Evolutionary conservation across 2,329 filamentous ascomycete genomes (phyloP).

Genomic region (Fusarium coicis): DNA sequence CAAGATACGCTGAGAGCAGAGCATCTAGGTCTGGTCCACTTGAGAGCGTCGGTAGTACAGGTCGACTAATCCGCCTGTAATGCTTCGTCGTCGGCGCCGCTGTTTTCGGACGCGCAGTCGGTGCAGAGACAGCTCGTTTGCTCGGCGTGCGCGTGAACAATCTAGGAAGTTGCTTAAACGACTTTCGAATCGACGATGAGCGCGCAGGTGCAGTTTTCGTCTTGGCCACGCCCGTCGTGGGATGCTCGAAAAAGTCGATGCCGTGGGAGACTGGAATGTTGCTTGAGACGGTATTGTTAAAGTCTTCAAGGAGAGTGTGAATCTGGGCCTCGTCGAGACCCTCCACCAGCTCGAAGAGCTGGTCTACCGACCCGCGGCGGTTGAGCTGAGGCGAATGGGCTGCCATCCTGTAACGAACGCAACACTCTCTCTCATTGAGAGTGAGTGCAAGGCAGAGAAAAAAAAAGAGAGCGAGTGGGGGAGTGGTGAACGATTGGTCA

Average conservation of each 20-base stretch:
- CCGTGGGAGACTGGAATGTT: conserved; percentile 38
- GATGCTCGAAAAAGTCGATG: conserved; percentile 35
- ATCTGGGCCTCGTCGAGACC: conserved; percentile 38
- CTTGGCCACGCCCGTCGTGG: neutral
- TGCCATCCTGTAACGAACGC: conserved; percentile 11
- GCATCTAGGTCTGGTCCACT: conserved; percentile 33
- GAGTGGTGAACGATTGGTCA: conserved; percentile 29
- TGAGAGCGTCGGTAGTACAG: conserved; percentile 28
- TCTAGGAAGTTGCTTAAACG: conserved; percentile 31
- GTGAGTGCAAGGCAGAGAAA: neutral
- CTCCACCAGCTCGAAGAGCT: conserved; percentile 38
- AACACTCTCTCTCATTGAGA: conserved; percentile 13
- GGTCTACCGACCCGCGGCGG: conserved; percentile 35
- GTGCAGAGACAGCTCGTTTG: conserved; percentile 26
- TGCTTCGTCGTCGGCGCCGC: conserved; percentile 26
- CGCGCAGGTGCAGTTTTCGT: conserved; percentile 28
- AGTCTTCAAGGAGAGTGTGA: conserved; percentile 33
- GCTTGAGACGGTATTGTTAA: conserved; percentile 38
- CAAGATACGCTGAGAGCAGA: conserved; percentile 33
- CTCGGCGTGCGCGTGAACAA: conserved; percentile 34
- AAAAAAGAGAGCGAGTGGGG: conserved; percentile 8
- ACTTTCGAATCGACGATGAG: conserved; percentile 26
- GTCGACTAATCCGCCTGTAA: conserved; percentile 37
- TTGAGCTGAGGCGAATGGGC: conserved; percentile 14
- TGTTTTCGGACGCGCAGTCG: conserved; percentile 30